A percentile compares a stretch with the other conserved stretches of the same genome.
Conservation (phyloP, 2,329 filamentous ascomycete genomes). For the Sclerotiophoma versabilis region DNA sequence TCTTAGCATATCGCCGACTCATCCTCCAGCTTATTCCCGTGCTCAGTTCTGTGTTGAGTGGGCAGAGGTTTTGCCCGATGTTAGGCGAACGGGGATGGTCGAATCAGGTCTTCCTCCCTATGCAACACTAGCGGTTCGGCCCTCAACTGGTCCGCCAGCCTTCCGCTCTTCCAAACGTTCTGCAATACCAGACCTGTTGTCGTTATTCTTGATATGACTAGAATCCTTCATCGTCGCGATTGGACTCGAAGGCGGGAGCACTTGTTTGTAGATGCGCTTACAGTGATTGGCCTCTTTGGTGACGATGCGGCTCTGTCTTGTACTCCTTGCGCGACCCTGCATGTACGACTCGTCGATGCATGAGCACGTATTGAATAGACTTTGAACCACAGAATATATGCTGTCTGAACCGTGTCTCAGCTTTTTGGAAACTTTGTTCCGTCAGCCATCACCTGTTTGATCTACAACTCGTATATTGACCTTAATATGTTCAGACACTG, state of each 20-base stretch:
- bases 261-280: too few relatives aligned
- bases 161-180: not conserved
- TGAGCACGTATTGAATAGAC: not conserved
- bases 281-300: not conserved
- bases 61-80: too few relatives aligned
- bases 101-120: not conserved
- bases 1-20: too few relatives aligned
- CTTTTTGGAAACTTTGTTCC: not conserved
- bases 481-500: not conserved
- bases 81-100: too few relatives aligned
- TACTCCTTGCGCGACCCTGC: constrained; percentile 11
- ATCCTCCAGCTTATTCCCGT: too few relatives aligned
- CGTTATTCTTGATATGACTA: too few relatives aligned
- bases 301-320: constrained; percentile 12
- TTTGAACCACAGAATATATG: not conserved
- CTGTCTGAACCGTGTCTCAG: not conserved
- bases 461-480: not conserved
- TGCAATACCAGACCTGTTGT: not conserved
- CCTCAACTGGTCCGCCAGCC: not conserved
- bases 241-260: not conserved
- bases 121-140: constrained; percentile 1
- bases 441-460: not conserved
- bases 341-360: not conserved
- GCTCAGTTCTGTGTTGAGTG: too few relatives aligned
- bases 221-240: too few relatives aligned